Conservation (phyloP, 192 early-diverging fungal species). For the Podila epigama region DNA sequence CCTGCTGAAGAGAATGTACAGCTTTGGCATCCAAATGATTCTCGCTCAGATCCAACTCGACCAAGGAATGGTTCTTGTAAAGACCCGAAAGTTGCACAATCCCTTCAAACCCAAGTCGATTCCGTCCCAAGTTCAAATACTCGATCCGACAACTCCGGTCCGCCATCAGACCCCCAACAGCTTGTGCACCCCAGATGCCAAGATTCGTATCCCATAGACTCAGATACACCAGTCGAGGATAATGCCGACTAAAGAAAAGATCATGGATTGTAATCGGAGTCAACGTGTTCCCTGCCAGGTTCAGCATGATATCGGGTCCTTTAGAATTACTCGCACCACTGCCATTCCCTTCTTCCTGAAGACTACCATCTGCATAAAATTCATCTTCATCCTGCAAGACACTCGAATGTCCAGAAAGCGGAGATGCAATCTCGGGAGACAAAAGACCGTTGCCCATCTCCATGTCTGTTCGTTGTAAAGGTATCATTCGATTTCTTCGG, state of each 20-base stretch:
- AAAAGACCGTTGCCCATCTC: neutral
- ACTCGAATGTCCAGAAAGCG: neutral
- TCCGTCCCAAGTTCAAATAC: constrained; percentile 41
- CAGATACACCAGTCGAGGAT: constrained; percentile 26
- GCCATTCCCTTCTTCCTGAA: too few relatives aligned
- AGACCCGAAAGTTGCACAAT: constrained; percentile 30
- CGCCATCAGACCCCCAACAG: constrained; percentile 42
- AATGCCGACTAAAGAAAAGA: constrained; percentile 36
- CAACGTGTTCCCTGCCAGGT: constrained; percentile 33
- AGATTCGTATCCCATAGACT: constrained; percentile 46
- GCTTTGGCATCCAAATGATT: constrained; percentile 33
- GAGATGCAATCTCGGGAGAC: neutral
- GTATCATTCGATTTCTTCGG: too few relatives aligned
- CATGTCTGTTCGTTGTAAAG: neutral
- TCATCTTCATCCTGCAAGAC: neutral
- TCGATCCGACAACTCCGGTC: constrained; percentile 32
- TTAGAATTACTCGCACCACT: constrained; percentile 6
- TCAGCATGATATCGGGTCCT: constrained; percentile 30
- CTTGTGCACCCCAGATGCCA: constrained; percentile 45
- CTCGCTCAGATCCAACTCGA: constrained; percentile 41
- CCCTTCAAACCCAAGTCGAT: constrained; percentile 37
- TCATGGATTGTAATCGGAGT: constrained; percentile 41
- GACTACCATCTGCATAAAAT: neutral
- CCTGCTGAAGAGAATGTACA: constrained; percentile 37
- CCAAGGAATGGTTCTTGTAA: constrained; percentile 39